Evolutionary conservation across 139 green algal genomes (phyloP).

Genomic region (Spirogloea muscicola): DNA sequence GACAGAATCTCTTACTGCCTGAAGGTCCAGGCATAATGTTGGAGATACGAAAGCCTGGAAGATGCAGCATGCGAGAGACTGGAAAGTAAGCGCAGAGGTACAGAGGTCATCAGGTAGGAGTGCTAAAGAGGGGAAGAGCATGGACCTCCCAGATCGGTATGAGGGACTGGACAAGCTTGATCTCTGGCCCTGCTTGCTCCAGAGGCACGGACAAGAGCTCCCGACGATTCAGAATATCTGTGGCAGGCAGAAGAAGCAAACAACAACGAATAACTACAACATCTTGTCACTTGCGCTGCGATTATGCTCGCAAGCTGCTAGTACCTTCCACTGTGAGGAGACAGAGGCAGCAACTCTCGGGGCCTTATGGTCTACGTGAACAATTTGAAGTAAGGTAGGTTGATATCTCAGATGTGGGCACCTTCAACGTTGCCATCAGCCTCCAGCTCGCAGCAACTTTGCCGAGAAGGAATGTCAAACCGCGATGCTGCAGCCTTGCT

Average conservation of each 20-base stretch:
- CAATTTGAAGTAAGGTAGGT: too few species aligned
- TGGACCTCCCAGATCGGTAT: slow-evolving; percentile 82
- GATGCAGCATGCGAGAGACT: neutral
- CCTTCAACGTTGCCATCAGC: slow-evolving; percentile 38
- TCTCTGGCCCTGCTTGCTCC: slow-evolving; percentile 52
- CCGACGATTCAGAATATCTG: slow-evolving; percentile 75
- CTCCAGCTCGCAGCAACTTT: slow-evolving; percentile 80
- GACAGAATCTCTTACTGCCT: too few species aligned
- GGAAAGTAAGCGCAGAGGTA: neutral
- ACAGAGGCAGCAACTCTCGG: too few species aligned
- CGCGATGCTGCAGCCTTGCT: too few species aligned
- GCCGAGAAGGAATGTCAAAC: slow-evolving; percentile 56
- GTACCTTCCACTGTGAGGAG: too few species aligned
- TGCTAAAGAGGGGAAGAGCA: slow-evolving; percentile 3
- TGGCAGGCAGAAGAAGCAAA: neutral
- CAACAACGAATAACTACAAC: neutral
- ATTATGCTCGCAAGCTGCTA: too few species aligned
- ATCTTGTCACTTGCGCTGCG: neutral
- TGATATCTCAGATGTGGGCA: slow-evolving; percentile 7
- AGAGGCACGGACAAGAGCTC: slow-evolving; percentile 59
- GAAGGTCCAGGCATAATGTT: too few species aligned
- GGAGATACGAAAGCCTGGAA: neutral
- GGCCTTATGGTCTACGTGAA: too few species aligned
- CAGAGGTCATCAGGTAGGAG: neutral
- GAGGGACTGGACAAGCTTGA: slow-evolving; percentile 74